Conservation (phyloP, 805 yeast species). For the Pichia cabralensis region DNA sequence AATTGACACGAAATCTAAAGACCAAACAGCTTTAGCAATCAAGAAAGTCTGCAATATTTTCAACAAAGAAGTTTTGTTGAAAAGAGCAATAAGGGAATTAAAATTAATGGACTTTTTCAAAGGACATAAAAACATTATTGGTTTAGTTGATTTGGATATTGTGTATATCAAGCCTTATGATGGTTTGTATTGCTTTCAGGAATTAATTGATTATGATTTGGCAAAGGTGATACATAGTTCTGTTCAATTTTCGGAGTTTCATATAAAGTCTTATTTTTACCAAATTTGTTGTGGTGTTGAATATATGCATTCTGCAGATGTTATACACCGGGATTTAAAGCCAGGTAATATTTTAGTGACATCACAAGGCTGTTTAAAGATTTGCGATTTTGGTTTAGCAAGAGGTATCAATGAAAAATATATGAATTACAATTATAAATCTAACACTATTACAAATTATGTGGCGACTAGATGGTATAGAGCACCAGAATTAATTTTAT, state of each 20-base stretch:
- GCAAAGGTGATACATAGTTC: slow-evolving; percentile 71
- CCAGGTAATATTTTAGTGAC: slow-evolving; percentile 84
- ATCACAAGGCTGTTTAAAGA: slow-evolving; percentile 63
- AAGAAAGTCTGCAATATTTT: slow-evolving; percentile 73
- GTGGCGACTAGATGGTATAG: slow-evolving; percentile 96
- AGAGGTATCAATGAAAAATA: slow-evolving; percentile 46
- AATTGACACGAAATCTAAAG: slow-evolving; percentile 34
- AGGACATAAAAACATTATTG: slow-evolving; percentile 79
- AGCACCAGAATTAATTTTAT: slow-evolving; percentile 80
- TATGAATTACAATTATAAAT: slow-evolving; percentile 25
- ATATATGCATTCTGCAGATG: slow-evolving; percentile 86
- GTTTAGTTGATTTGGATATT: slow-evolving; percentile 64
- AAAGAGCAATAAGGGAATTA: slow-evolving; percentile 77
- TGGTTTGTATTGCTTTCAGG: slow-evolving; percentile 86
- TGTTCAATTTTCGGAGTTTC: slow-evolving; percentile 75
- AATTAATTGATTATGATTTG: slow-evolving; percentile 71
- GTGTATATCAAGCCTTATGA: slow-evolving; percentile 59
- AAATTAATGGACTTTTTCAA: slow-evolving; percentile 70
- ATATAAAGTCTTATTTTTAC: slow-evolving; percentile 63
- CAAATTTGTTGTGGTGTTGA: slow-evolving; percentile 81
- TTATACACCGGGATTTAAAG: slow-evolving; percentile 84
- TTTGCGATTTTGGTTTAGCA: slow-evolving; percentile 92
- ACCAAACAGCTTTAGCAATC: slow-evolving; percentile 47
- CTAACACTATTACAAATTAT: slow-evolving; percentile 58
- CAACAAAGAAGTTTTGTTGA: slow-evolving; percentile 52